Base-by-base conservation (phyloP, 495 filamentous ascomycete genomes). In the Thermothielavioides terrestris region DNA sequence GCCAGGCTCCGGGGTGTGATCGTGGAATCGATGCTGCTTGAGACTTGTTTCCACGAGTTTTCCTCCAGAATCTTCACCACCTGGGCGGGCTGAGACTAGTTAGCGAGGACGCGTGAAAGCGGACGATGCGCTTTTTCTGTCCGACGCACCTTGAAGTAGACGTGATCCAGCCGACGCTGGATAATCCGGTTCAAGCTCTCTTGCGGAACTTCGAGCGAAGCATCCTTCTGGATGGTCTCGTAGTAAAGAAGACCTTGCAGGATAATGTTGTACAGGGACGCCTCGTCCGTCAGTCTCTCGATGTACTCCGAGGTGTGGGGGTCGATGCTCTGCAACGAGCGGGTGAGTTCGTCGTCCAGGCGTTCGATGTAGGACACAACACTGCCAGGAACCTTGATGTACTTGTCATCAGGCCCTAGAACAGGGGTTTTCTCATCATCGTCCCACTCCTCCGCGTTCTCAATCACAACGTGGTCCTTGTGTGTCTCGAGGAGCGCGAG, bases 291-390 rank as follows among this genome's bases (percentile, higher is more conserved):
- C 41, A 99, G 68, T 35, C 94, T 80, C 55, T 97, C 92, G 54
- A 99, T 95, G 63, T 99, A 99, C 68, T 99, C 92, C 28, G 91
- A 89, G 39, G 92, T 99, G 69, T 99, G 92, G 48, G 92, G 92
- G 64, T 99, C 92, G 62, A 97, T 96, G 64, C 85, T 85, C 69
- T 97, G 92, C 45, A 99, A 73, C 12, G 90, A 95, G 56, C 92
- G 82, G 37, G 88, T 96, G 57, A 99, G 89, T 70, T 97, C 94
- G 62, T 99, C 92, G 62, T 99, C 92, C 15, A 99, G 78, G 56
- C 94, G 78, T 76, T 99, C 92, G 17, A 94, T 84, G 65, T 89
- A 91, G 0, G 94, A 97, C 17, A 95, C 88, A 49, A 96, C 74
- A 68, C 87, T 95, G 63, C 92, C 92, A 12, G 94, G 88, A 54